Base-by-base conservation (phyloP, 192 early-diverging fungal species). In the Backusella morwellensis region DNA sequence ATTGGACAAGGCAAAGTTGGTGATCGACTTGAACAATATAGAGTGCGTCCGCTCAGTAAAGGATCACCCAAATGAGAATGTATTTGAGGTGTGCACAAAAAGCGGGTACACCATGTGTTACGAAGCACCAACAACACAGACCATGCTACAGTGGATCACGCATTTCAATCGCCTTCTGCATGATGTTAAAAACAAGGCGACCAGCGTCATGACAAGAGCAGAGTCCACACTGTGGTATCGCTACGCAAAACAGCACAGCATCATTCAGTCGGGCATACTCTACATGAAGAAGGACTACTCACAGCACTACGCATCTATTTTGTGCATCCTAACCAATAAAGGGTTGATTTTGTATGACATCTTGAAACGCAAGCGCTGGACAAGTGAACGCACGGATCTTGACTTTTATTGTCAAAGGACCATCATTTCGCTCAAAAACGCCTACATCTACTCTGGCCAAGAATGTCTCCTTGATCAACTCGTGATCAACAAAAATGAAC, bases 261-360 rank as follows among this genome's bases (percentile, higher is more conserved):
- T 36, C 23, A 14, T 63, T n/a, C 35, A 74, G 26, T 56, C 54
- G 15, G 38, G 73, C 41, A 26, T 44, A 4, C 38, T 74, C 3
- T 66, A 74, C 35, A 56, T 74, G 14, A 74, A 74, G 21, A 17
- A 41, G 38, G 15, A 29, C 19, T 26, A 36, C 41, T 42, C 21
- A 4, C 38, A 42, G 21, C 34, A 32, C 35, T 40, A 63, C 23
- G 9, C 56, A 29, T 14, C 56, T 12, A 23, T 66, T 9, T 21
- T 66, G 56, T 41, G 73, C 23, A 63, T 74, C 35, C 36, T 74
- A 5, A 74, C 56, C 2, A 38, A 19, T 4, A 23, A 40, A 8
- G 73, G 59, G 4, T 21, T 74, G 26, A 38, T 74, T 2, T 6
- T 74, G 56, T 74, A 63, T 66, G 52, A 74, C 12, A 74, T 26